Evolutionary conservation across 1,284 basidiomycete genomes (phyloP), one percentile per base, ranked within the genome.

Genomic region (Leccinum solheimii): DNA sequence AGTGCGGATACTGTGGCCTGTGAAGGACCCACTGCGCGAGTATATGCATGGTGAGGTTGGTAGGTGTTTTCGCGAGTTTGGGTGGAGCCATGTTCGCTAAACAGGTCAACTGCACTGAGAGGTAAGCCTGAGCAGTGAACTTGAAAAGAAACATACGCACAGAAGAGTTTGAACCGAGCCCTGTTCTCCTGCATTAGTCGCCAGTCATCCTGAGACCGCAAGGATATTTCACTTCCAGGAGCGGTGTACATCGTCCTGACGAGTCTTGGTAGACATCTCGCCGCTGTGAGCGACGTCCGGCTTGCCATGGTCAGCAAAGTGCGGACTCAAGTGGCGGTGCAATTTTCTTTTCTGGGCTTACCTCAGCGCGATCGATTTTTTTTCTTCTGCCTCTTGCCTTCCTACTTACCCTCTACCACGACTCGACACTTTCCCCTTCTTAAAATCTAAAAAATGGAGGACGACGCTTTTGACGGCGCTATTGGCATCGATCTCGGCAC

Each of bases 401-500:
- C 63, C 65, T 69, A 59, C 63, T 45, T 66, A 55, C 64, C 62
- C 68, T 70, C 64, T 68, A 73, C 72, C 68, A 67, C 71, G 56
- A 65, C 66, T 49, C 58, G 61, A 59, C 60, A 64, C 59, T 64
- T 69, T 70, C 65, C 68, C 68, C 69, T 63, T 68, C 67, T 65
- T 63, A 77, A 79, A 83, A 84, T 16, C 36, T 48, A 61, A 68
- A 92, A 89, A 88, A 92, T 92, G 86, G 95, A 97, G 77, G 95
- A 97, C 82, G 78, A 91, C 60, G 61, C 71, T 75, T 98, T 91
- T 81, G 94, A 97, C 77, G 95, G 96, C 80, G 96, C 96, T 78
- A 85, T 97, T 81, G 95, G 95, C 80, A 97, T 97, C 77, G 94
- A 92, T 80, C 87, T 92, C 70, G 92, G 92, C 71, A 94, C 93